Conservation (phyloP, 768 basidiomycete genomes). For the Sistotremastrum niveocremeum region DNA sequence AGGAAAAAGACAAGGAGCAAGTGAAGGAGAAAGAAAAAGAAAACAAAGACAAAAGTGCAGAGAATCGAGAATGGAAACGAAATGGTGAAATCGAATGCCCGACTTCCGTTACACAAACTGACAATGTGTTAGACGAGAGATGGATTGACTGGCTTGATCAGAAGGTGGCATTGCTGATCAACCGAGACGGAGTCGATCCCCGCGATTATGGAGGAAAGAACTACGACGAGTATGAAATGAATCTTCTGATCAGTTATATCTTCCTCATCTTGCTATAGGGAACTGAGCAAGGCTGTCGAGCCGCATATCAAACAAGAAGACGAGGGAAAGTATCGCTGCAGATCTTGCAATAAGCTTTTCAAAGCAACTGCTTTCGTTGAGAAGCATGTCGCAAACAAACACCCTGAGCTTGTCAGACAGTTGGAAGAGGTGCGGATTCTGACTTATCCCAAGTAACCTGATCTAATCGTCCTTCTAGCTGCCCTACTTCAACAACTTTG, state of each 20-base stretch:
- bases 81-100: constrained; percentile 34
- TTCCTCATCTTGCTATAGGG: constrained; percentile 33
- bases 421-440: constrained; percentile 62
- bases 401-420: constrained; percentile 68
- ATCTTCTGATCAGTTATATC: constrained; percentile 1
- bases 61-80: constrained; percentile 41
- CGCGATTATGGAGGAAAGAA: constrained; percentile 82
- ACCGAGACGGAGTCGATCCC: constrained; percentile 69
- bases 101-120: too few relatives aligned
- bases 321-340: constrained; percentile 93
- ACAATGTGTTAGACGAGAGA: constrained; percentile 46
- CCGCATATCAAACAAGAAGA: constrained; percentile 89
- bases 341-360: constrained; percentile 93
- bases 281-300: constrained; percentile 65
- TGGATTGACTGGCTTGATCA: constrained; percentile 86
- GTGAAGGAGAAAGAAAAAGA: constrained; percentile 28
- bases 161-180: constrained; percentile 71
- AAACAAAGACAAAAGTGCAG: constrained; percentile 21
- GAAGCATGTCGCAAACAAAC: constrained; percentile 95
- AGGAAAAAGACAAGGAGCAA: constrained; percentile 8
- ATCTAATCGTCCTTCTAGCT: constrained; percentile 30
- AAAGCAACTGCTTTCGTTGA: constrained; percentile 94
- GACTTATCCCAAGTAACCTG: not conserved
- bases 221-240: constrained; percentile 62
- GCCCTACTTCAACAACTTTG: constrained; percentile 90